These are phyloP conservation scores for Barnettozyma pratensis DNA, from an alignment of 805 yeast genomes.

Conservation along the genomic window DNA sequence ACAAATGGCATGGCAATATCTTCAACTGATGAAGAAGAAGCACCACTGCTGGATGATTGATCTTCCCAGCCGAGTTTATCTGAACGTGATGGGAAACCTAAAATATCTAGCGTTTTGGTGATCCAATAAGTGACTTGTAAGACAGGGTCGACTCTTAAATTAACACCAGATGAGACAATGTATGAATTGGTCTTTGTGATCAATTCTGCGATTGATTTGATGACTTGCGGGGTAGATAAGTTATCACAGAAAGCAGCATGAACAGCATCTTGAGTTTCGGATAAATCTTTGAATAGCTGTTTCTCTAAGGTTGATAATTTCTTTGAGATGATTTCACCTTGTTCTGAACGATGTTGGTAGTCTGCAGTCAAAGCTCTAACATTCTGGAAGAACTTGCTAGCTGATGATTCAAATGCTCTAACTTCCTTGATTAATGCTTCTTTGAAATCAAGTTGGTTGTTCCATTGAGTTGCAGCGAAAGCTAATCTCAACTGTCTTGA, in stretches of 20 bases:
- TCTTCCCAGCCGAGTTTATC: slow-evolving; percentile 83
- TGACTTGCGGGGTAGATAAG: slow-evolving; percentile 70
- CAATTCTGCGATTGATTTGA: slow-evolving; percentile 61
- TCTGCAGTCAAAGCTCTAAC: slow-evolving; percentile 80
- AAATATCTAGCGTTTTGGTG: slow-evolving; percentile 58
- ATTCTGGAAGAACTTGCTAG: slow-evolving; percentile 79
- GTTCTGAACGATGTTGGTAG: slow-evolving; percentile 42
- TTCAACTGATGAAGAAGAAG: slow-evolving; percentile 37
- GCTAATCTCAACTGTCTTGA: slow-evolving; percentile 86
- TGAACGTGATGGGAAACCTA: slow-evolving; percentile 71
- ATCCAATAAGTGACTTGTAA: slow-evolving; percentile 61
- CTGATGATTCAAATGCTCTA: slow-evolving; percentile 63
- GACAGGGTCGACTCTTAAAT: slow-evolving; percentile 60
- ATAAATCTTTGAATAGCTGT: slow-evolving; percentile 45
- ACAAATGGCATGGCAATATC: slow-evolving; percentile 77
- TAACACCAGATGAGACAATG: slow-evolving; percentile 47
- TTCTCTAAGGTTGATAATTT: slow-evolving; percentile 54
- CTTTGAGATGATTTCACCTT: slow-evolving; percentile 54
- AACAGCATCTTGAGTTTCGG: slow-evolving; percentile 49
- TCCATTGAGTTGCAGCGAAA: slow-evolving; percentile 91
- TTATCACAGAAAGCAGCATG: slow-evolving; percentile 86
- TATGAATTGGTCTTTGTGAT: slow-evolving; percentile 71
- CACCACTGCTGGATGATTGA: slow-evolving; percentile 6
- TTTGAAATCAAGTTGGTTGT: slow-evolving; percentile 86
- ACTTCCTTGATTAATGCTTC: slow-evolving; percentile 75